phyloP scores from a whole-genome alignment of 345 rosid species.

The Salix arbutifolia region DNA sequence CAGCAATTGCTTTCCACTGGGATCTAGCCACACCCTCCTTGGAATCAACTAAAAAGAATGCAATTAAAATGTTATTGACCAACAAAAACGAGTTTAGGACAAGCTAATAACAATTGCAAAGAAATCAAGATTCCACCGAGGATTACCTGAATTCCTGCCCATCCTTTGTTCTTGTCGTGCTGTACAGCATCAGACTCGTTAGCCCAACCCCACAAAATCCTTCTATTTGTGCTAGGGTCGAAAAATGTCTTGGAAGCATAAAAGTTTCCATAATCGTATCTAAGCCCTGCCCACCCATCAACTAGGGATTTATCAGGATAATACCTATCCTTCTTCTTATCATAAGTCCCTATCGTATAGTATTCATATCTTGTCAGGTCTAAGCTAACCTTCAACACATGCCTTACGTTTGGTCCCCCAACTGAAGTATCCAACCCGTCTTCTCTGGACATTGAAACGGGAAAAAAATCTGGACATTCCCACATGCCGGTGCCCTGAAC shows the following conservation, averaged over 20 bases:
- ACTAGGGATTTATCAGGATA: conserved; percentile 44
- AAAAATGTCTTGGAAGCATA: conserved; percentile 90
- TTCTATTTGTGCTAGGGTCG: conserved; percentile 42
- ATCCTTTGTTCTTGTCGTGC: conserved; percentile 48
- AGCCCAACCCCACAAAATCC: conserved; percentile 80
- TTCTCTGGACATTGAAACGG: conserved; percentile 38
- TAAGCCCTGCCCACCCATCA: conserved; percentile 75
- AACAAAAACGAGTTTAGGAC: neutral
- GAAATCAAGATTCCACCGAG: neutral
- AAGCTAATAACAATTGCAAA: neutral
- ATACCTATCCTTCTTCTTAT: conserved; percentile 39
- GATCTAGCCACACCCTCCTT: conserved; percentile 60
- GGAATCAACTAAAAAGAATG: conserved; percentile 44
- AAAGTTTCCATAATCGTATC: conserved; percentile 73
- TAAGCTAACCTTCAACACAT: conserved; percentile 69
- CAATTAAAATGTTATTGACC: neutral
- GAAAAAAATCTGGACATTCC: conserved; percentile 93
- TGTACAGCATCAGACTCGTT: conserved; percentile 57
- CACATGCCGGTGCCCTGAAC: conserved; percentile 56
- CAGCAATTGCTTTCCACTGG: conserved; percentile 47
- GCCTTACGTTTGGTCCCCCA: conserved; percentile 29
- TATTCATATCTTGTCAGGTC: conserved; percentile 69
- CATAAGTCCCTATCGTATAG: conserved; percentile 62
- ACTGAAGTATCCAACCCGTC: conserved; percentile 50
- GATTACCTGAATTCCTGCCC: conserved; percentile 83